These are phyloP conservation scores for Zygoascus hellenicus DNA, from an alignment of 1,139 yeast genomes.

Conservation along the genomic window DNA sequence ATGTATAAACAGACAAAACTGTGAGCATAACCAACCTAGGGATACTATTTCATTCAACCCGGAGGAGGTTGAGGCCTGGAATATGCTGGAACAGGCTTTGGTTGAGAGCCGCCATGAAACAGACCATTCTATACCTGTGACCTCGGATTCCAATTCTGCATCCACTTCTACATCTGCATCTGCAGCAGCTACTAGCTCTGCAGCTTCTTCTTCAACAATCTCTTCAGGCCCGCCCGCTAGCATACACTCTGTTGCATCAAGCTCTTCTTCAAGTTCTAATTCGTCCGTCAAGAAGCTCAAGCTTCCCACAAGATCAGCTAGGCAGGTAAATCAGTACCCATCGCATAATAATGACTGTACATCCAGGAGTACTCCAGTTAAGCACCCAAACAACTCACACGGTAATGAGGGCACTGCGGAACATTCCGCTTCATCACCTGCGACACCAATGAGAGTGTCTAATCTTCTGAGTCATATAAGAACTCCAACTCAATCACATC, in stretches of 20 bases:
- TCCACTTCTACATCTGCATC: neutral
- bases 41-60: conserved; percentile 17
- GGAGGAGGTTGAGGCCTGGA: conserved; percentile 32
- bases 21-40: no score
- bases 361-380: no score
- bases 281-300: conserved; percentile 18
- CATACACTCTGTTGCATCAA: neutral
- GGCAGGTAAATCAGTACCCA: neutral
- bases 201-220: neutral
- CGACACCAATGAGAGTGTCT: conserved; percentile 13
- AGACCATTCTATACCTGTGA: neutral
- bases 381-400: no score
- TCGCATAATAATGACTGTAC: neutral
- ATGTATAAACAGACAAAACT: no score
- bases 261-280: neutral
- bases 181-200: conserved; percentile 8
- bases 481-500: conserved; percentile 3
- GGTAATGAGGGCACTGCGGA: no score
- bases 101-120: neutral
- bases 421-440: no score
- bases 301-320: conserved; percentile 16
- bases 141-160: neutral
- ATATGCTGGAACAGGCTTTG: conserved; percentile 28
- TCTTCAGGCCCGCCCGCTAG: neutral
- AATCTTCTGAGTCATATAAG: conserved; percentile 24